Conservation (phyloP, 192 early-diverging fungal species). For the Backusella parvicylindrica region DNA sequence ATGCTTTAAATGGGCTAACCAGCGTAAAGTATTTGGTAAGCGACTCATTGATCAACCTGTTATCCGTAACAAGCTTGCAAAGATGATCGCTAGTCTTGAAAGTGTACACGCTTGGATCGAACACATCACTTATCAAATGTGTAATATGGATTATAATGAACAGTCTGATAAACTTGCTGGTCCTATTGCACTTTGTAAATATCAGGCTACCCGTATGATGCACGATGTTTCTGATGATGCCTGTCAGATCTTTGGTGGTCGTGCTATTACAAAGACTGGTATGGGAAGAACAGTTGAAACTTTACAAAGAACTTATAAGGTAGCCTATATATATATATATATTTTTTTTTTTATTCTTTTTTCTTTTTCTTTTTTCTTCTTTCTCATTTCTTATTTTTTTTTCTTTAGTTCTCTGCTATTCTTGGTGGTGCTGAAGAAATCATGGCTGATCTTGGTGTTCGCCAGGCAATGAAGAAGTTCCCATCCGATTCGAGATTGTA, state of each 20-base stretch:
- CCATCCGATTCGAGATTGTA: conserved; percentile 16
- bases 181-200: conserved; percentile 63
- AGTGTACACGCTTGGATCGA: conserved; percentile 55
- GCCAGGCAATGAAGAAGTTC: conserved; percentile 52
- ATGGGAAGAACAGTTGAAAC: conserved; percentile 66
- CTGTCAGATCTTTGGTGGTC: conserved; percentile 73
- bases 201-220: conserved; percentile 51
- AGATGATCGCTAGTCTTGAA: conserved; percentile 48
- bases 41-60: conserved; percentile 65
- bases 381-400: background rate
- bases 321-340: background rate
- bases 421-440: conserved; percentile 47
- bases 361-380: no score
- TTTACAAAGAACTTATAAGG: conserved; percentile 64
- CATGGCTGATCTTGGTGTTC: conserved; percentile 60
- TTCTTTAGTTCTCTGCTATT: conserved; percentile 29
- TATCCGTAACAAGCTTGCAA: conserved; percentile 63
- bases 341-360: background rate
- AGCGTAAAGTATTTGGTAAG: conserved; percentile 71
- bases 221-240: conserved; percentile 61
- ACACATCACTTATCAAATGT: conserved; percentile 67
- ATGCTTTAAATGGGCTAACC: conserved; percentile 69
- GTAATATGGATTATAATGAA: conserved; percentile 59
- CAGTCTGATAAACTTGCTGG: conserved; percentile 60
- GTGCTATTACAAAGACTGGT: conserved; percentile 65